Evolutionary conservation across 116 monocot species (phyloP).

Genomic region (Cymodocea nodosa): DNA sequence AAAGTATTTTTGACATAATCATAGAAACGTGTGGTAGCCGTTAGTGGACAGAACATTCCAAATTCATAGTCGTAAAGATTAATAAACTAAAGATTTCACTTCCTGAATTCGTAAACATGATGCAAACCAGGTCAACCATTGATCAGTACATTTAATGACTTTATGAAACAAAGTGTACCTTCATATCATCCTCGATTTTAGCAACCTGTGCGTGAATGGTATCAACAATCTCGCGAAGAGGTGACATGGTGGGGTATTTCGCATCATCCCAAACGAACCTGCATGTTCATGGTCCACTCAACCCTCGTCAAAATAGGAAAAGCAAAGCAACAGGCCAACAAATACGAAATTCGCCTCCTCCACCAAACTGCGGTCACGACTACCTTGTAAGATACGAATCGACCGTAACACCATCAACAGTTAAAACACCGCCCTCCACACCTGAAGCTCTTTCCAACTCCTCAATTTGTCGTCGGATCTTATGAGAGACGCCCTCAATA

Average conservation of each 20-base stretch:
- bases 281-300: constrained; percentile 2
- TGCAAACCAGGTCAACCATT: not conserved
- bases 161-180: constrained; percentile 28
- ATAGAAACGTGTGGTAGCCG: too few species aligned
- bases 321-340: not conserved
- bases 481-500: constrained; percentile 80
- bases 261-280: constrained; percentile 98
- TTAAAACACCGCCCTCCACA: constrained; percentile 54
- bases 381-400: constrained; percentile 93
- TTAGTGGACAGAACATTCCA: too few species aligned
- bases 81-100: too few species aligned
- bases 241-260: constrained; percentile 79
- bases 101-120: too few species aligned
- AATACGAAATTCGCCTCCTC: not conserved
- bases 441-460: constrained; percentile 71
- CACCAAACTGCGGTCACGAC: not conserved
- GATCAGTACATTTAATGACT: not conserved
- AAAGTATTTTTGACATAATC: too few species aligned
- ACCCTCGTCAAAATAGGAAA: not conserved
- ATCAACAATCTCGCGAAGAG: constrained; percentile 71
- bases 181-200: constrained; percentile 95
- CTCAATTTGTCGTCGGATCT: constrained; percentile 93
- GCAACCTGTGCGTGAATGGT: constrained; percentile 71
- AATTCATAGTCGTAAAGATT: too few species aligned
- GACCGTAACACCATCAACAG: constrained; percentile 87